Evolutionary conservation across 495 filamentous ascomycete genomes (phyloP).

Genomic region (Aspergillus steynii): DNA sequence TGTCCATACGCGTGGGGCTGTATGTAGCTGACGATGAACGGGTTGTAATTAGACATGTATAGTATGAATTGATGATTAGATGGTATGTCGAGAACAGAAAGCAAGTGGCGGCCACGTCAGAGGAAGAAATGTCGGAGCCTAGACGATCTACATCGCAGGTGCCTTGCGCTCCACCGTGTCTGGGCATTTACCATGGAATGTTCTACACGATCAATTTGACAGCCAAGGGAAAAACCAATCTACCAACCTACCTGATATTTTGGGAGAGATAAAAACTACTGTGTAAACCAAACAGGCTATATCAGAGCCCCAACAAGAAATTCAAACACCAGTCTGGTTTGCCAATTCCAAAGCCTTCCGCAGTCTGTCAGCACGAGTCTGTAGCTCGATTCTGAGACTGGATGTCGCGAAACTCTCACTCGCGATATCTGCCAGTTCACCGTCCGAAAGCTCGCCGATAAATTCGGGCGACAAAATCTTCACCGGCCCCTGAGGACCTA

Average conservation of each 20-base stretch:
- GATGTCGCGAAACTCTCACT: conserved; percentile 34
- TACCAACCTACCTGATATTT: too few species aligned
- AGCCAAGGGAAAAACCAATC: too few species aligned
- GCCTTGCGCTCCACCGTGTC: background rate
- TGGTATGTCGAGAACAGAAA: background rate
- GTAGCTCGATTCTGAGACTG: conserved; percentile 2
- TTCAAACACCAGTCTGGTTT: background rate
- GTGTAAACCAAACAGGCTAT: too few species aligned
- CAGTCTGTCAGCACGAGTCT: background rate
- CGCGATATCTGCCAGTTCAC: conserved; percentile 39
- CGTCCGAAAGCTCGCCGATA: conserved; percentile 27
- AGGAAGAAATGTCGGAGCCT: background rate
- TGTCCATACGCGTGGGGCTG: background rate
- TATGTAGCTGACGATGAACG: background rate
- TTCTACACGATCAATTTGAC: too few species aligned
- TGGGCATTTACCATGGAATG: background rate
- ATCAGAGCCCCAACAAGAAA: too few species aligned
- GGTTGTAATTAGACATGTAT: background rate
- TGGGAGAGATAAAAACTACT: too few species aligned
- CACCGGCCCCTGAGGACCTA: conserved; percentile 1
- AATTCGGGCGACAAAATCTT: conserved; percentile 18
- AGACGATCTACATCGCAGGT: background rate
- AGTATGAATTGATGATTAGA: conserved; percentile 1
- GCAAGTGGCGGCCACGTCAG: too few species aligned
- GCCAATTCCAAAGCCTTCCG: conserved; percentile 1